These are phyloP conservation scores for Aureobasidium sp. DNA, from an alignment of 2,329 filamentous ascomycete genomes.

Conservation along the genomic window DNA sequence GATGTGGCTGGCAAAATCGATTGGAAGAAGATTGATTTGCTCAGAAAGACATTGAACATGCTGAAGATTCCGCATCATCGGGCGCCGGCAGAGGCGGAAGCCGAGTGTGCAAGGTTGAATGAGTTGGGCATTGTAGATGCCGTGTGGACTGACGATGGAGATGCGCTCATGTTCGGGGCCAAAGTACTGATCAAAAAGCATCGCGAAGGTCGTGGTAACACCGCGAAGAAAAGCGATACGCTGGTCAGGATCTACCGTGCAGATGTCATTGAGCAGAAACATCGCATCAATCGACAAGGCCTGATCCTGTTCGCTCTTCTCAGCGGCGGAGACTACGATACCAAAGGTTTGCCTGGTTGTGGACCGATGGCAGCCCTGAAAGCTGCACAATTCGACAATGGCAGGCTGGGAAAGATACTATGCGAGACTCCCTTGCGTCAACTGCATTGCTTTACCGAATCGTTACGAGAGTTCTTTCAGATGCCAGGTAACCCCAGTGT, in stretches of 20 bases:
- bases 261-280: conserved; percentile 21
- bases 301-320: conserved; percentile 35
- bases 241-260: conserved; percentile 28
- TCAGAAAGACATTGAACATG: conserved; percentile 32
- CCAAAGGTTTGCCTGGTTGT: conserved; percentile 30
- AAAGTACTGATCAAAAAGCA: conserved; percentile 31
- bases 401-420: conserved; percentile 27
- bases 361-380: conserved; percentile 26
- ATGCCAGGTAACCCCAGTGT: background rate
- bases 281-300: conserved; percentile 28
- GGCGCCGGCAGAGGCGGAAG: conserved; percentile 42
- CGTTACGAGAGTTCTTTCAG: background rate
- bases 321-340: conserved; percentile 35
- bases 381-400: conserved; percentile 24
- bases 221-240: conserved; percentile 18
- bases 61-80: conserved; percentile 36
- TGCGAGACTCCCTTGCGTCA: conserved; percentile 15
- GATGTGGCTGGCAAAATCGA: conserved; percentile 27
- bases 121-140: conserved; percentile 38
- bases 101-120: conserved; percentile 41
- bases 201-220: conserved; percentile 17
- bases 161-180: conserved; percentile 42
- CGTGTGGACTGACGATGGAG: conserved; percentile 42
- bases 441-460: conserved; percentile 1
- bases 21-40: conserved; percentile 24